These are phyloP conservation scores for Clonostachys rhizophaga DNA, from an alignment of 2,329 filamentous ascomycete species.

Conservation along the genomic window DNA sequence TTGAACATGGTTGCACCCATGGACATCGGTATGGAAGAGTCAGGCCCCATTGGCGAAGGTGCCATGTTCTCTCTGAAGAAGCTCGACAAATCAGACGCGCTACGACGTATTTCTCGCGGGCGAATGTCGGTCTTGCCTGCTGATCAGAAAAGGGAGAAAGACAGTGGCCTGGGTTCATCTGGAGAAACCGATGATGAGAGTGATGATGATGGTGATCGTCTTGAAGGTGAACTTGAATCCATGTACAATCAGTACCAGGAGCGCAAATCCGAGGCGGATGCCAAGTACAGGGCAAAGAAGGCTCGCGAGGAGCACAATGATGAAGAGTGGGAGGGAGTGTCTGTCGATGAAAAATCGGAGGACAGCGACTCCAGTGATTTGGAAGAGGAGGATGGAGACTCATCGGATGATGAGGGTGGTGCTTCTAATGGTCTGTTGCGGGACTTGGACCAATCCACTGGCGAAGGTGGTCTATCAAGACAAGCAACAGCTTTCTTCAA, in stretches of 20 bases:
- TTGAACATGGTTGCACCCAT: conserved; percentile 94
- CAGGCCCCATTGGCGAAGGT: conserved; percentile 72
- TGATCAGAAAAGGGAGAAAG: conserved; percentile 42
- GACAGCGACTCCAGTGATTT: conserved; percentile 61
- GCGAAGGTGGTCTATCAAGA: conserved; percentile 61
- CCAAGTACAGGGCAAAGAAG: conserved; percentile 88
- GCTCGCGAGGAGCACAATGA: conserved; percentile 76
- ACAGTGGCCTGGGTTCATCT: conserved; percentile 52
- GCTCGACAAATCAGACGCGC: conserved; percentile 65
- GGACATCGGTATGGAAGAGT: conserved; percentile 91
- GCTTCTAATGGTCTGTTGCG: conserved; percentile 20
- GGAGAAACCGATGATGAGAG: conserved; percentile 56
- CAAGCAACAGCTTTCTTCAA: conserved; percentile 87
- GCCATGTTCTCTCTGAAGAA: conserved; percentile 83
- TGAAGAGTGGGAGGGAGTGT: conserved; percentile 90
- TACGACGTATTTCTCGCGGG: conserved; percentile 59
- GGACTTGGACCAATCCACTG: conserved; percentile 34
- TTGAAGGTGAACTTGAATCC: conserved; percentile 80
- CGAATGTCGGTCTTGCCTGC: conserved; percentile 66
- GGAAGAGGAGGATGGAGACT: conserved; percentile 46
- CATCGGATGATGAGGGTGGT: conserved; percentile 25
- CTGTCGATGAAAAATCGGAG: conserved; percentile 49
- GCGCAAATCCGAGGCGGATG: conserved; percentile 71
- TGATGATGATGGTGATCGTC: conserved; percentile 74
- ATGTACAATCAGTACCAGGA: conserved; percentile 87